Evolutionary conservation across 768 basidiomycete genomes (phyloP).

Genomic region (Lactarius sp.): DNA sequence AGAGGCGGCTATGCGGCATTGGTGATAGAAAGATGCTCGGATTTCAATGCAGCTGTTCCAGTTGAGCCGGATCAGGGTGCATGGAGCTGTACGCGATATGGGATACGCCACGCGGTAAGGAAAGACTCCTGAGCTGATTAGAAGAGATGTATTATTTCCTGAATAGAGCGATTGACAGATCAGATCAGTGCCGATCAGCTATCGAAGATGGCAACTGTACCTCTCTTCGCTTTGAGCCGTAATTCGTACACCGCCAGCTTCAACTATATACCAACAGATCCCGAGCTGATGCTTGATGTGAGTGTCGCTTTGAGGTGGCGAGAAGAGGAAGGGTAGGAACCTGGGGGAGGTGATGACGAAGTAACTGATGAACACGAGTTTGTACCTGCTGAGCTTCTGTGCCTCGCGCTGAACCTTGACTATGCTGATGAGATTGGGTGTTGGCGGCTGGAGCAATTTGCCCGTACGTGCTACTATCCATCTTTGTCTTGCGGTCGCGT

Average conservation of each 20-base stretch:
- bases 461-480: constrained; percentile 50
- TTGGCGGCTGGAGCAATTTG: constrained; percentile 79
- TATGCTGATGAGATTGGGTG: constrained; percentile 91
- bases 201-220: too few species aligned
- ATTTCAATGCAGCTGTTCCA: constrained; percentile 93
- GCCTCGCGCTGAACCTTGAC: constrained; percentile 73
- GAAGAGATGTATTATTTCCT: background rate
- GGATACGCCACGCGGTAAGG: background rate
- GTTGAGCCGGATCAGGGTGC: constrained; percentile 38
- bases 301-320: too few species aligned
- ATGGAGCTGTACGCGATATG: background rate
- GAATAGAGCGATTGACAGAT: background rate
- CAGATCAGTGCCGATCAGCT: too few species aligned
- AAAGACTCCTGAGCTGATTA: background rate
- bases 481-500: background rate
- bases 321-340: too few species aligned
- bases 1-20: constrained; percentile 70
- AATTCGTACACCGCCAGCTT: too few species aligned
- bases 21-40: constrained; percentile 75
- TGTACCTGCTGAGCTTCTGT: constrained; percentile 72
- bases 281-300: background rate
- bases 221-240: too few species aligned
- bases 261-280: background rate
- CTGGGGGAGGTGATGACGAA: constrained; percentile 33
- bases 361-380: constrained; percentile 48